Conservation (phyloP, 2,329 filamentous ascomycete species). For the Geosmithia putterillii region DNA sequence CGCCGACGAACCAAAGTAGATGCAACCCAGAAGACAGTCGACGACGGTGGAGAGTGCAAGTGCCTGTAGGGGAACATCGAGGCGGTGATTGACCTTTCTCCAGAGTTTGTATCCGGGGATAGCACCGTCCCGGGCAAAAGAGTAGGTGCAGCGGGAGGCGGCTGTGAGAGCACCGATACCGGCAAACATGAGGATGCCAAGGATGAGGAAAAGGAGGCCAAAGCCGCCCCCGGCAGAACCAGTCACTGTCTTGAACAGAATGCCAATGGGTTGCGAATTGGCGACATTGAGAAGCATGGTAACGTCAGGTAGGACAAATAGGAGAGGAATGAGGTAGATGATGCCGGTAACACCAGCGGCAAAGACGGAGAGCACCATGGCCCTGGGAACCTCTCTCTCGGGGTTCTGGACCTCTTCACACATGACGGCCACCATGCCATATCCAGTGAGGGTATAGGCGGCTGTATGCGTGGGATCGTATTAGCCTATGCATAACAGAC, state of each 20-base stretch:
- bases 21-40: conserved; percentile 60
- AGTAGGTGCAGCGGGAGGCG: conserved; percentile 61
- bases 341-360: conserved; percentile 54
- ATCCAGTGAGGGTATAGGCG: conserved; percentile 29
- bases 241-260: conserved; percentile 64
- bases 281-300: conserved; percentile 49
- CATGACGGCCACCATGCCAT: conserved; percentile 42
- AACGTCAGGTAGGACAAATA: conserved; percentile 64
- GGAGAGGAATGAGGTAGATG: conserved; percentile 56
- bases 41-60: conserved; percentile 56
- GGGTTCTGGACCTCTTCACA: conserved; percentile 50
- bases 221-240: conserved; percentile 64
- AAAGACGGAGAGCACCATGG: conserved; percentile 53
- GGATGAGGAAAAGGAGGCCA: conserved; percentile 60
- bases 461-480: conserved; percentile 9
- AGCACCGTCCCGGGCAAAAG: conserved; percentile 63
- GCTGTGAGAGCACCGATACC: conserved; percentile 65
- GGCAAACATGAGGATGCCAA: conserved; percentile 67
- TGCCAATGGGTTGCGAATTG: conserved; percentile 63
- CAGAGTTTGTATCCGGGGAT: conserved; percentile 59
- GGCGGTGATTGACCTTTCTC: conserved; percentile 49
- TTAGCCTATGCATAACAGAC: neutral
- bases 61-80: conserved; percentile 60
- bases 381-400: conserved; percentile 49
- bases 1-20: conserved; percentile 66